Percentiles rank a stretch among this genome's conserved stretches.
phyloP scores from a whole-genome alignment of 2,329 filamentous ascomycete genomes.

The Pseudocercospora eumusae region DNA sequence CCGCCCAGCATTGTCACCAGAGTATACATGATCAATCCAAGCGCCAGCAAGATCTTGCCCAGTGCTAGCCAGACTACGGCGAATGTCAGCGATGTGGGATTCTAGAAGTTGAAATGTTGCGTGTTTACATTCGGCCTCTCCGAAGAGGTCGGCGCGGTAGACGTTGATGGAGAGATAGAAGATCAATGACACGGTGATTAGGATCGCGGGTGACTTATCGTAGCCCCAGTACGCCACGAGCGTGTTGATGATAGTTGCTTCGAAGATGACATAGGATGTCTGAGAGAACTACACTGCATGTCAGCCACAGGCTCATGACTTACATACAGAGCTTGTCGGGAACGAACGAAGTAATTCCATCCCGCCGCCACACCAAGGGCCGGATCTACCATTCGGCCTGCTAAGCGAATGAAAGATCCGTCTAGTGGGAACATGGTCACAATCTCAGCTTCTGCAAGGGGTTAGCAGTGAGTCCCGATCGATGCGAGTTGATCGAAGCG shows the following conservation, averaged over 20 bases:
- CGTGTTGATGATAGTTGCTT: conserved; percentile 56
- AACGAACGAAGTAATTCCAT: conserved; percentile 36
- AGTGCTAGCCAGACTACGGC: conserved; percentile 63
- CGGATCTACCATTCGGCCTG: conserved; percentile 72
- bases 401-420: conserved; percentile 69
- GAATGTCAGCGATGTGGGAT: background rate
- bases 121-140: background rate
- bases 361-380: conserved; percentile 7
- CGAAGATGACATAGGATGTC: conserved; percentile 22
- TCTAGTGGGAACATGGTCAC: conserved; percentile 6
- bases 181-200: conserved; percentile 1
- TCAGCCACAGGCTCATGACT: background rate
- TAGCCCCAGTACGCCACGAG: conserved; percentile 60
- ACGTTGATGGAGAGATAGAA: background rate
- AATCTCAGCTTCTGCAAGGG: background rate
- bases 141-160: background rate
- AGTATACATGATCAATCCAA: conserved; percentile 72
- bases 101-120: background rate
- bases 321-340: conserved; percentile 25
- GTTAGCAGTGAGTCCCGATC: no score
- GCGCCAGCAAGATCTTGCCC: conserved; percentile 67
- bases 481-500: background rate
- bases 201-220: background rate
- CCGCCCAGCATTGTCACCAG: conserved; percentile 79
- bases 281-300: background rate